Evolutionary conservation across 176 grass and related monocot genomes (phyloP), one percentile per base, ranked within the genome.

Genomic region (Tillandsia leiboldiana): DNA sequence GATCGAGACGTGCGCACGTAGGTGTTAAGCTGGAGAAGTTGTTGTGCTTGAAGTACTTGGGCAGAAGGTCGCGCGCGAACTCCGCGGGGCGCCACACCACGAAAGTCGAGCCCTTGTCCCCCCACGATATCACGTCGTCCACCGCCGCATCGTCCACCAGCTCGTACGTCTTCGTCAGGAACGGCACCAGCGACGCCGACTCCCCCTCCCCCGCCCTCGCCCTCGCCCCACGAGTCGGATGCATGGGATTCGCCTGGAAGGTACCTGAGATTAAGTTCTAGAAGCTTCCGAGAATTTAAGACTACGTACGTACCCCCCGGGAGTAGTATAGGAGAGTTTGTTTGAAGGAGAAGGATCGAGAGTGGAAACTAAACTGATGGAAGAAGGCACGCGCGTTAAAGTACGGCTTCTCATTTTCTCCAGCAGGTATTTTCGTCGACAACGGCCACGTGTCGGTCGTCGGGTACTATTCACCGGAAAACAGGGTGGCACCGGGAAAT

Each of bases 1-100:
- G 20, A 4, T 8, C 6, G 23, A 22, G 26, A 6, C 17, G 8
- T 23, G 52, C 73, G 8, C 73, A 75, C 73, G 24, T 75, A 75
- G 23, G 73, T 75, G 49, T 75, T 75, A 9, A 75, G 73, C 73
- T 75, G 62, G 73, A 75, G 62, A 75, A 75, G 49, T 75, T 75
- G 49, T 75, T 75, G 73, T 75, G 73, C 24, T 75, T 75, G 63
- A 75, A 75, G 63, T 53, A 66, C 49, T 75, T 75, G 10, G 73
- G 73, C 5, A 75, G 73, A 9, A 75, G 17, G 23, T 75, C 73
- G 8, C 50, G 26, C 50, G 73, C 50, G 50, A 75, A 75, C 63
- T 75, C 73, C 10, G 73, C 73, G 9, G 73, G 63, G 2, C 73
- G 63, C 73, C 73, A 67, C 48, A 75, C 73, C 13, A 75, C 7